Evolutionary conservation across 805 yeast genomes (phyloP).

Genomic region (Barnettozyma wickerhamii): DNA sequence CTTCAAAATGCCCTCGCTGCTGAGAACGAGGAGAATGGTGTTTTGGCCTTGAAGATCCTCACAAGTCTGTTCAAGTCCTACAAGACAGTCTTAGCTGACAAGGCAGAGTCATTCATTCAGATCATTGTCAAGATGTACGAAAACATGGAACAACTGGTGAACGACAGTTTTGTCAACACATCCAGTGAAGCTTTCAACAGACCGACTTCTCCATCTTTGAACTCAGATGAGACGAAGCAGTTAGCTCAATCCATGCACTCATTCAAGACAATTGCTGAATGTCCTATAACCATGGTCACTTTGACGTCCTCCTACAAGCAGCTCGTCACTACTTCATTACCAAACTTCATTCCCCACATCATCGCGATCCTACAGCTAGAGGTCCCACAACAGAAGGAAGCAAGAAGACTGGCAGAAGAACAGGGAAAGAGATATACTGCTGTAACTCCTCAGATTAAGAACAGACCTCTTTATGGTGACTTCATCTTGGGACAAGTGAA

Average conservation of each 20-base stretch:
- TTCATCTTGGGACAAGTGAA: constrained; percentile 91
- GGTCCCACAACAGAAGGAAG: constrained; percentile 74
- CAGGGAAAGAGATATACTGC: constrained; percentile 60
- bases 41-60: constrained; percentile 80
- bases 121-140: constrained; percentile 72
- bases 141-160: constrained; percentile 72
- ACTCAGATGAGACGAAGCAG: constrained; percentile 40
- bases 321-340: constrained; percentile 64
- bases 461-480: constrained; percentile 79
- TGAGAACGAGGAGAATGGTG: constrained; percentile 96
- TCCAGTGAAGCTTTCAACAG: constrained; percentile 26
- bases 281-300: constrained; percentile 95
- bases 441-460: constrained; percentile 69
- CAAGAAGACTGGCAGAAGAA: constrained; percentile 52
- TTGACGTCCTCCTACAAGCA: constrained; percentile 83
- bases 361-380: constrained; percentile 70
- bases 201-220: constrained; percentile 39
- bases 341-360: constrained; percentile 76
- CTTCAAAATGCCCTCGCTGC: constrained; percentile 55
- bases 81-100: constrained; percentile 59
- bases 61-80: constrained; percentile 84
- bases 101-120: constrained; percentile 75
- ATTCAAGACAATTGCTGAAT: constrained; percentile 89
- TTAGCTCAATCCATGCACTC: constrained; percentile 70
- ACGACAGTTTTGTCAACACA: constrained; percentile 54